Base-by-base conservation (phyloP, 441 rosid genomes). In the Raphanus hybrid region DNA sequence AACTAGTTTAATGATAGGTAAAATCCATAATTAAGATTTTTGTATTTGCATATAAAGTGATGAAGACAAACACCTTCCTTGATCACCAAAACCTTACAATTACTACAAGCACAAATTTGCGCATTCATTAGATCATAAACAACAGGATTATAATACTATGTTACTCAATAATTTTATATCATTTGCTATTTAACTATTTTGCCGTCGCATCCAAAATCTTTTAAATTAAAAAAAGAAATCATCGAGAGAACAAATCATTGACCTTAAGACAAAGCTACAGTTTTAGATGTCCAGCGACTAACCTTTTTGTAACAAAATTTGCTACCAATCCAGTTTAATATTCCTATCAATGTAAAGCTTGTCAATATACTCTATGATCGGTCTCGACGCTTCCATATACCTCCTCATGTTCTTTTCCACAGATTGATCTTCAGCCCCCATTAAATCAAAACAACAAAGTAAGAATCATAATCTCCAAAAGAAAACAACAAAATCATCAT, bases 341-440 rank as follows among this genome's bases (percentile, higher is more conserved):
- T 88, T 86, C 85, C 97, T 89, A 67, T 91, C 82, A 18, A 83
- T 79, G 81, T 86, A 93, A 83, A 93, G 94, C 75, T 83, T 84
- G 34, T 96, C 99, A 48, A 93, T 89, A 89, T 92, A 87, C 15
- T 85, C 82, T 34, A 91, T 89, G 6, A 91, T 88, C 1, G 96
- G 96, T 39, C 72, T 70, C 0, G 89, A 83, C 16, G 94, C 93
- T 26, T 83, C 69, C 66, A 93, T 89, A 73, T 85, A 96, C 85
- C 90, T 89, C 75, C 76, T 86, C 99, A 96, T 91, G 73, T 87
- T 91, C 87, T 88, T 91, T 82, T 86, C 89, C 18, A 92, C 97
- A 6, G 97, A 79, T 32, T 84, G 79, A 82, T 82, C 98, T 65
- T 5, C 11, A 41, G 6, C 43, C 16, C 16, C 48, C 67, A 64